Conservation (phyloP, 352 stramenopile species). For the Phytophthora niederhauseri region DNA sequence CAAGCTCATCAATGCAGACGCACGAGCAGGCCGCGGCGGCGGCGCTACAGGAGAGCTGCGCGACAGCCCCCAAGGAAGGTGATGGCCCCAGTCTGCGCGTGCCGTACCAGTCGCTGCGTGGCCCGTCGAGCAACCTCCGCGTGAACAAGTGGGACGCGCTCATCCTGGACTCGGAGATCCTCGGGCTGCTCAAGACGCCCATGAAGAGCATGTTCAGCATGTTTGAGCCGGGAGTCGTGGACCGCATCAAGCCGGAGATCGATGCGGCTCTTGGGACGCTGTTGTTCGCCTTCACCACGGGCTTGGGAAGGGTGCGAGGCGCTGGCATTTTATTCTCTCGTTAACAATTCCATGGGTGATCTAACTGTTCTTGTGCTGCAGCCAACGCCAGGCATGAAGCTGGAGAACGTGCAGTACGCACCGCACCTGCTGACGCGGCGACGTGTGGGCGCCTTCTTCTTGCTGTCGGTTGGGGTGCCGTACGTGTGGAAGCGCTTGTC, state of each 20-base stretch:
- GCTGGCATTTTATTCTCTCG: neutral
- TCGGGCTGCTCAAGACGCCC: conserved; percentile 71
- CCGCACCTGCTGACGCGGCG: conserved; percentile 50
- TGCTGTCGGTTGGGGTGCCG: conserved; percentile 72
- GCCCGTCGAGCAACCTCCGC: conserved; percentile 52
- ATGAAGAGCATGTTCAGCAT: conserved; percentile 84
- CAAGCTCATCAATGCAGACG: conserved; percentile 19
- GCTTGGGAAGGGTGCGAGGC: conserved; percentile 55
- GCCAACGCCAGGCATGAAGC: conserved; percentile 85
- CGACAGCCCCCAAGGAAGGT: neutral
- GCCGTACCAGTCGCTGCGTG: conserved; percentile 50
- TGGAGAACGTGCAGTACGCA: conserved; percentile 79
- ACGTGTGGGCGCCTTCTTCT: conserved; percentile 61
- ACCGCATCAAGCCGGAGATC: conserved; percentile 78
- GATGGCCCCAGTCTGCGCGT: conserved; percentile 24
- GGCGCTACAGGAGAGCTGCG: conserved; percentile 44
- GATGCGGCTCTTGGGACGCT: conserved; percentile 57
- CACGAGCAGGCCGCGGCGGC: conserved; percentile 44
- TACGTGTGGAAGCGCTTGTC: conserved; percentile 82
- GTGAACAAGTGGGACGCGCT: conserved; percentile 88
- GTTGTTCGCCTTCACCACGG: conserved; percentile 71
- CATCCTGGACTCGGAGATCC: conserved; percentile 83
- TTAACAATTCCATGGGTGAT: neutral
- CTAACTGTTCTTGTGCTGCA: conserved; percentile 23
- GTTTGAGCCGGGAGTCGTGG: conserved; percentile 70